Conservation (phyloP, 2,329 filamentous ascomycete species). For the Pseudogymnoascus sp. region DNA sequence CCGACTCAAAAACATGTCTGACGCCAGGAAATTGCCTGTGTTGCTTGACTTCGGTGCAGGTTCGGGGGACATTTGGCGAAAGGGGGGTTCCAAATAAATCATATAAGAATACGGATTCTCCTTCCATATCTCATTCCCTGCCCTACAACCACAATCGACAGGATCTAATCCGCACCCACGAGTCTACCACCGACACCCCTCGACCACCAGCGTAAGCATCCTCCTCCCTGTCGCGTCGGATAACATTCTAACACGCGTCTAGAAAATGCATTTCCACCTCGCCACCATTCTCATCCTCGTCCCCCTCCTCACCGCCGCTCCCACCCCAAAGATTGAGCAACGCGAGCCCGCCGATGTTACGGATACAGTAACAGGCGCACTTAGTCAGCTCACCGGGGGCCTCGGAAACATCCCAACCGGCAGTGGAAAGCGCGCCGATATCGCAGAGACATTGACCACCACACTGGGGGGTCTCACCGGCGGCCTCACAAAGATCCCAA, state of each 20-base stretch:
- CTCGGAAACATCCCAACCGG: not conserved
- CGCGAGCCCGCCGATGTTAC: not conserved
- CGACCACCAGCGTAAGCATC: not conserved
- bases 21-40: not conserved
- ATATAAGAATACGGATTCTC: not conserved
- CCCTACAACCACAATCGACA: not conserved
- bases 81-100: not conserved
- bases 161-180: not conserved
- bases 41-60: not conserved
- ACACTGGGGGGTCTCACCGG: not conserved
- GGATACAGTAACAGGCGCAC: not conserved
- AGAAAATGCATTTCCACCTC: constrained; percentile 6
- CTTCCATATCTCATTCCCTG: not conserved
- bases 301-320: not conserved
- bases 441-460: too few relatives aligned
- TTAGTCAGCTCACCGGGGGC: not conserved
- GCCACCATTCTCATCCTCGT: not conserved
- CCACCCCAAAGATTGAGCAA: not conserved
- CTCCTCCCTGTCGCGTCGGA: not conserved
- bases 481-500: not conserved
- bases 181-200: not conserved
- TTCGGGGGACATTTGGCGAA: not conserved
- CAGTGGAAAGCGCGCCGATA: not conserved
- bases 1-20: constrained; percentile 4
- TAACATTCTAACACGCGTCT: not conserved